Conservation (phyloP, 2,329 filamentous ascomycete genomes). For the Hirsutella minnesotensis region DNA sequence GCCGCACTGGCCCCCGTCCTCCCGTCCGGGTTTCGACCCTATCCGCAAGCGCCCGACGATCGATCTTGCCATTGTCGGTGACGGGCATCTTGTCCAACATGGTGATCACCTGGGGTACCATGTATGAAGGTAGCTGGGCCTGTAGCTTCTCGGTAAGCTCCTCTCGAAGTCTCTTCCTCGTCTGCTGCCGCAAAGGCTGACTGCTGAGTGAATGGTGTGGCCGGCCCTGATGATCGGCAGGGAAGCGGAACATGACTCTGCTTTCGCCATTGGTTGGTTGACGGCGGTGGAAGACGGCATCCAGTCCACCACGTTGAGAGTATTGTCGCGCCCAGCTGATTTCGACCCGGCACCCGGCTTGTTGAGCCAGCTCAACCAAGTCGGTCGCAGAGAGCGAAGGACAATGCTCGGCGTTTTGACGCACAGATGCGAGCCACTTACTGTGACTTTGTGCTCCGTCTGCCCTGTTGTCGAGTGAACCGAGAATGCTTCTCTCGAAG, state of each 20-base stretch:
- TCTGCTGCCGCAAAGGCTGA: neutral
- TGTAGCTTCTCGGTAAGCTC: neutral
- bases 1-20: slow-evolving; percentile 4
- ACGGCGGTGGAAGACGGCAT: neutral
- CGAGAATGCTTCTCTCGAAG: neutral
- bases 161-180: neutral
- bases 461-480: neutral
- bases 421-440: neutral
- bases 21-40: neutral
- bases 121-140: neutral
- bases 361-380: neutral
- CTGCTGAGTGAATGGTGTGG: neutral
- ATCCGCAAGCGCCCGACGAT: slow-evolving; percentile 2
- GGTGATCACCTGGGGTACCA: neutral
- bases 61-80: slow-evolving; percentile 11
- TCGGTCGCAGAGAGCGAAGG: neutral
- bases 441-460: neutral
- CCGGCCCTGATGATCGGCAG: neutral
- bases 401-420: neutral
- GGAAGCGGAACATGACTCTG: neutral
- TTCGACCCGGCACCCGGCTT: neutral
- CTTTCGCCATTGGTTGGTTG: neutral
- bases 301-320: neutral
- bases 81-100: neutral
- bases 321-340: neutral